These are phyloP conservation scores for Radiomyces spectabilis DNA, from an alignment of 192 early-diverging fungal species.

Conservation along the genomic window DNA sequence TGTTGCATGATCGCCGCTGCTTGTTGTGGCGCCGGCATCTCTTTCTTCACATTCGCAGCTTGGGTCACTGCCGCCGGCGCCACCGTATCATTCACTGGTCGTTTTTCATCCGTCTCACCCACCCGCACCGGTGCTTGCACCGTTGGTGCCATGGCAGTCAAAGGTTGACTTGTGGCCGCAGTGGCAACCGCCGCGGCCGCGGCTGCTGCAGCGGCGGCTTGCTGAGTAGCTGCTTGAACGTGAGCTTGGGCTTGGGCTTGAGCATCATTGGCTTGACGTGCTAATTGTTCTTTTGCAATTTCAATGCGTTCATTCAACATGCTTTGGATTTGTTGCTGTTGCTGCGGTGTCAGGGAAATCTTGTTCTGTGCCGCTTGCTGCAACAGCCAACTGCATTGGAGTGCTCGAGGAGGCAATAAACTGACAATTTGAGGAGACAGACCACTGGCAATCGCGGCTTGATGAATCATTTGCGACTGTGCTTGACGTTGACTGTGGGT, in stretches of 20 bases:
- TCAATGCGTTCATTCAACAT: conserved; percentile 16
- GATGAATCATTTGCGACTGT: conserved; percentile 11
- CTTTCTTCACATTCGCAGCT: too few species aligned
- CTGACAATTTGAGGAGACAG: conserved; percentile 18
- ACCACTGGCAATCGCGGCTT: conserved; percentile 13
- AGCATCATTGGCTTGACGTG: conserved; percentile 1
- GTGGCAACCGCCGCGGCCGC: background rate
- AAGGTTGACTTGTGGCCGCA: background rate
- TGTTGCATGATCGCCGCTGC: too few species aligned
- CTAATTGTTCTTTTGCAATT: conserved; percentile 12
- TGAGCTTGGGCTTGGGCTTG: conserved; percentile 1
- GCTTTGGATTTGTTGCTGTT: conserved; percentile 24
- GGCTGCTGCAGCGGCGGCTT: background rate
- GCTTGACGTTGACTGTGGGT: conserved; percentile 3
- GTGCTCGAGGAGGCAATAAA: conserved; percentile 14
- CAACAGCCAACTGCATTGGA: conserved; percentile 23
- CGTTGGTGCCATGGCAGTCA: background rate
- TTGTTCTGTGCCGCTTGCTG: conserved; percentile 12
- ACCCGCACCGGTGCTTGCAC: too few species aligned
- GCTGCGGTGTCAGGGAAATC: background rate
- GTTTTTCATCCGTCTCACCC: too few species aligned
- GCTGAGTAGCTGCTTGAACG: background rate
- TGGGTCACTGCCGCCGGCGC: too few species aligned
- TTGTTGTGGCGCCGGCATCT: too few species aligned
- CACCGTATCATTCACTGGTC: too few species aligned